Evolutionary conservation across 1,139 yeast genomes (phyloP).

Genomic region (Hemisphaericaspora xylanilytica): DNA sequence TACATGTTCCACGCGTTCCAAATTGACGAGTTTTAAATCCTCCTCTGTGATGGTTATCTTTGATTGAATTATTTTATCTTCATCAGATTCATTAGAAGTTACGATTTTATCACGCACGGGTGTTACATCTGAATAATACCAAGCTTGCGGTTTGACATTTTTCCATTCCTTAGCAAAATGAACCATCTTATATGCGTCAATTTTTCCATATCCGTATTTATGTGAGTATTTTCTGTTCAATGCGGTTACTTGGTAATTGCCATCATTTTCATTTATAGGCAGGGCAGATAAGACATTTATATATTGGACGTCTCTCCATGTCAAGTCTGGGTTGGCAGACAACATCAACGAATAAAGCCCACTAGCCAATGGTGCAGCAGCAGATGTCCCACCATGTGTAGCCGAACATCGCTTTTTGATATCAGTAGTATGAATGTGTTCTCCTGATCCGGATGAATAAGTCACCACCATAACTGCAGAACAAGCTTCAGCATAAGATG

Average conservation of each 20-base stretch:
- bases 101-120: constrained; percentile 28
- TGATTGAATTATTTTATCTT: constrained; percentile 33
- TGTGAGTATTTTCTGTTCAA: constrained; percentile 75
- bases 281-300: constrained; percentile 71
- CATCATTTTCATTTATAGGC: constrained; percentile 66
- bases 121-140: constrained; percentile 57
- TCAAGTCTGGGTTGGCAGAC: constrained; percentile 76
- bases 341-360: constrained; percentile 84
- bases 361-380: constrained; percentile 98
- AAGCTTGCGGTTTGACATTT: constrained; percentile 86
- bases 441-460: constrained; percentile 88
- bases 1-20: constrained; percentile 80
- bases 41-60: constrained; percentile 48
- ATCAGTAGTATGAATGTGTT: constrained; percentile 90
- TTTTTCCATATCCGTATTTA: constrained; percentile 87
- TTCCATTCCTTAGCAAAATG: constrained; percentile 75
- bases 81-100: constrained; percentile 13
- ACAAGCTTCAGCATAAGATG: constrained; percentile 88
- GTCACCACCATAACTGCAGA: constrained; percentile 97
- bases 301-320: constrained; percentile 97
- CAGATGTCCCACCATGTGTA: constrained; percentile 94
- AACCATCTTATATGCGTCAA: constrained; percentile 80
- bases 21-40: constrained; percentile 53
- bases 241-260: constrained; percentile 63
- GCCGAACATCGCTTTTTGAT: constrained; percentile 68